Evolutionary conservation across 495 filamentous ascomycete species (phyloP), one percentile per base, ranked within the genome.

Genomic region (Hypoxylon crocopeplum): DNA sequence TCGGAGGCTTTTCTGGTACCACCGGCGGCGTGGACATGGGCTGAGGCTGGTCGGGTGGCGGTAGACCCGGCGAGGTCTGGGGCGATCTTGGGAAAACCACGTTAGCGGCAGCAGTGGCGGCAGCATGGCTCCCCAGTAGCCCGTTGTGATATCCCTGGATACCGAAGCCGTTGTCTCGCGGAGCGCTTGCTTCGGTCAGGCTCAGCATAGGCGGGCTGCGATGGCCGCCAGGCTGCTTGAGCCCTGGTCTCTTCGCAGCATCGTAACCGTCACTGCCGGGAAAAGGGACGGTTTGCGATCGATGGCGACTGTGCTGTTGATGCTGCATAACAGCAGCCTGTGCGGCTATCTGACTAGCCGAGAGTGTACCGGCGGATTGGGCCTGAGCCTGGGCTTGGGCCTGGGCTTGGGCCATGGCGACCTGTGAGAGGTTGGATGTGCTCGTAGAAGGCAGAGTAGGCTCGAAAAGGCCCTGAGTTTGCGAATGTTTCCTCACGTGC

Each of bases 391-490:
- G n/a, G n/a, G n/a, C 38, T 22, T 41, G 56, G 3, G 48, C 27
- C 33, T 60, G 57, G 13, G 48, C 16, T 32, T 74, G 72, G 15
- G 59, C 50, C 54, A 74, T 66, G 22, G 67, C 77, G 72, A 78
- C 73, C 69, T 78, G 80, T 20, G 61, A 77, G 64, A 72, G 78
- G 82, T 66, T 76, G 83, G 84, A 68, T 0, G 72, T 73, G 70
- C 72, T 81, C 15, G 77, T 78, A n/a, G 90, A 90, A 1, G 91
- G 90, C 25, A 96, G 75, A 22, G 86, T 86, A 4, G 93, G 89
- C 72, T 97, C 92, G 65, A 96, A 97, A 75, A 91, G 87, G 50
- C 93, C 93, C 63, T 93, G 90, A 16, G 87, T 93, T 63, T 92
- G 86, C 25, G 81, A 82, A 49, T 82, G 75, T 62, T 83, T 84